Percentiles rank a stretch among this genome's conserved stretches.
These are phyloP conservation scores for Boeremia exigua DNA, from an alignment of 2,329 filamentous ascomycete species.

Conservation along the genomic window DNA sequence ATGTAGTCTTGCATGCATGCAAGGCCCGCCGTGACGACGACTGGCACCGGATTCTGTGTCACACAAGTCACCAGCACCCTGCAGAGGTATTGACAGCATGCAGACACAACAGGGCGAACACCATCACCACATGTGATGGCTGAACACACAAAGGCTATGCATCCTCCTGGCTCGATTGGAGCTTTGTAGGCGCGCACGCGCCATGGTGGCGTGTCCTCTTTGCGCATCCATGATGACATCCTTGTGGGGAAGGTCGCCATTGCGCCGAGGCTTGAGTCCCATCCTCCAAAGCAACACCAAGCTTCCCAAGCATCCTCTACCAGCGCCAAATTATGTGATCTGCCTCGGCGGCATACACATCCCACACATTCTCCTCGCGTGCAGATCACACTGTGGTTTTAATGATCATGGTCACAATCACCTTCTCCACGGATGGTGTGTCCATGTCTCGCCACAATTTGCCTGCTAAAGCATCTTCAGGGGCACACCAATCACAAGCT, in stretches of 20 bases:
- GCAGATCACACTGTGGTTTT: not conserved
- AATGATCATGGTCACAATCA: slow-evolving; percentile 3
- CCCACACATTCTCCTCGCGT: not conserved
- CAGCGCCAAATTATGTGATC: not conserved
- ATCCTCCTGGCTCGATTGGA: too few species aligned
- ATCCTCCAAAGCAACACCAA: slow-evolving; percentile 14
- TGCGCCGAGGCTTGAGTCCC: not conserved
- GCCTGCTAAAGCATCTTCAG: slow-evolving; percentile 3
- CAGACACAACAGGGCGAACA: slow-evolving; percentile 2
- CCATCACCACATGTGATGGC: not conserved
- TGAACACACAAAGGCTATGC: not conserved
- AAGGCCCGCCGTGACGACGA: slow-evolving; percentile 1
- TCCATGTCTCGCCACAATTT: slow-evolving; percentile 8
- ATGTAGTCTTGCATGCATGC: slow-evolving; percentile 5
- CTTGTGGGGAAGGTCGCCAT: slow-evolving; percentile 7
- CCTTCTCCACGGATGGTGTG: slow-evolving; percentile 5
- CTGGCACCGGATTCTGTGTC: slow-evolving; percentile 12
- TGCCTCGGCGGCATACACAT: not conserved
- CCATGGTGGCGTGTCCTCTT: slow-evolving; percentile 1
- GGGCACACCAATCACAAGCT: slow-evolving; percentile 12
- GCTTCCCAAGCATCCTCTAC: slow-evolving; percentile 21
- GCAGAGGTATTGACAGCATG: slow-evolving; percentile 1
- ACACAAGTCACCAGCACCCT: slow-evolving; percentile 10
- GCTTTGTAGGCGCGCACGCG: not conserved
- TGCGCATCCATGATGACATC: slow-evolving; percentile 14